Evolutionary conservation across 1,139 yeast genomes (phyloP).

Genomic region (Entelexis paramagnoliae): DNA sequence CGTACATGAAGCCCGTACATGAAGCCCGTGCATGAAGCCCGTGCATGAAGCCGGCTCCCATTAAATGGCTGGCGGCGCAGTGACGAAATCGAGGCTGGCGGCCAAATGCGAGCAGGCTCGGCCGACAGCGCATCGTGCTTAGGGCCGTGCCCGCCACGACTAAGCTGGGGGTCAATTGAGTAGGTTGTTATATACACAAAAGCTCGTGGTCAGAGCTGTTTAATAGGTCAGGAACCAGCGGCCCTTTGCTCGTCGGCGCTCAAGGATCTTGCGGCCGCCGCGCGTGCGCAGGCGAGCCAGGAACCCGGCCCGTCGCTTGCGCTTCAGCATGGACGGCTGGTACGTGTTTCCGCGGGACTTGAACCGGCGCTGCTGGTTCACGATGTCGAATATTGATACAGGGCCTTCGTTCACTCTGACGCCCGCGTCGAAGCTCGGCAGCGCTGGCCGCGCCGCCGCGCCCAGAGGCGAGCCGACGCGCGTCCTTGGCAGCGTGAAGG

Average conservation of each 20-base stretch:
- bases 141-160: too few species aligned
- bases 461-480: not conserved
- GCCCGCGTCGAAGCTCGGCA: not conserved
- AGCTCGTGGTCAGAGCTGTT: conserved; percentile 11
- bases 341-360: conserved; percentile 63
- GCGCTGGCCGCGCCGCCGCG: not conserved
- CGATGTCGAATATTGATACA: conserved; percentile 15
- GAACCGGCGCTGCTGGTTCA: conserved; percentile 22
- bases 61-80: too few species aligned
- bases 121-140: too few species aligned
- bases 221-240: conserved; percentile 88
- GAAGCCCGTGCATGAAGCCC: too few species aligned
- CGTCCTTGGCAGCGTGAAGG: conserved; percentile 16
- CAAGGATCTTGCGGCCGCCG: conserved; percentile 68
- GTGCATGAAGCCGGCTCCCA: too few species aligned
- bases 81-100: too few species aligned
- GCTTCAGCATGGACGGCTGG: conserved; percentile 82
- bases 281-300: conserved; percentile 74
- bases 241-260: conserved; percentile 75
- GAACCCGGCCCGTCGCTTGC: conserved; percentile 86
- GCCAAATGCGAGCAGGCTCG: too few species aligned
- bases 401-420: conserved; percentile 6
- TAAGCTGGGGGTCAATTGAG: too few species aligned
- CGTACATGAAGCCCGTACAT: too few species aligned
- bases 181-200: too few species aligned